Evolutionary conservation across 176 grass and related monocot species (phyloP), one percentile per base, ranked within the genome.

Genomic region (Carex myosuroides): DNA sequence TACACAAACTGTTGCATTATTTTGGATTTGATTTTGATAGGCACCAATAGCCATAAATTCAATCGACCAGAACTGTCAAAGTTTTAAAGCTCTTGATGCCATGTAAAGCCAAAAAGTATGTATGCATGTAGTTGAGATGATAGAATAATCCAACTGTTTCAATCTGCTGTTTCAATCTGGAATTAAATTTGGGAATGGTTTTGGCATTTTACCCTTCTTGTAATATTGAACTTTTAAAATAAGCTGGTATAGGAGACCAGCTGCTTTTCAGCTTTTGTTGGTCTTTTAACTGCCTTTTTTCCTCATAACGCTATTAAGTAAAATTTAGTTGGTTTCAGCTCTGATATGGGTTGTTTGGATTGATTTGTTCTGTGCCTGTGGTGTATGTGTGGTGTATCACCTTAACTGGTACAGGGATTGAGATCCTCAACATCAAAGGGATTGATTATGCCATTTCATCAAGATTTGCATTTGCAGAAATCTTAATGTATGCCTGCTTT

Each of bases 381-480:
- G 46, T 70, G 67, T 62, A 7, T 64, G 22, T 8, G 2, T 7
- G 30, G 26, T 6, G 29, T 70, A 70, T 20, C 13, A 68, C 65
- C 26, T 30, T 68, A 69, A 37, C 66, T 18, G 33, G 13, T 69
- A 18, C 7, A 69, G 65, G 13, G 64, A 69, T 39, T 18, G 11
- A 69, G 35, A 69, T 64, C 61, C 22, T 63, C 10, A 9, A 3
- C 20, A 24, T 13, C n/a, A n/a, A n/a, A n/a, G n/a, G n/a, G n/a
- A n/a, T n/a, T n/a, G n/a, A n/a, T n/a, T n/a, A n/a, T n/a, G n/a
- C n/a, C n/a, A n/a, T n/a, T n/a, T n/a, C n/a, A n/a, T n/a, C 44
- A 46, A 46, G 6, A 46, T 46, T 46, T 46, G 44, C 8, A 29
- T 29, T 29, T 29, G 29, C 88, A 98, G 95, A 98, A 66, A 98